phyloP scores from a whole-genome alignment of 2,329 filamentous ascomycete species.

The Arthrobotrys entomopaga region DNA sequence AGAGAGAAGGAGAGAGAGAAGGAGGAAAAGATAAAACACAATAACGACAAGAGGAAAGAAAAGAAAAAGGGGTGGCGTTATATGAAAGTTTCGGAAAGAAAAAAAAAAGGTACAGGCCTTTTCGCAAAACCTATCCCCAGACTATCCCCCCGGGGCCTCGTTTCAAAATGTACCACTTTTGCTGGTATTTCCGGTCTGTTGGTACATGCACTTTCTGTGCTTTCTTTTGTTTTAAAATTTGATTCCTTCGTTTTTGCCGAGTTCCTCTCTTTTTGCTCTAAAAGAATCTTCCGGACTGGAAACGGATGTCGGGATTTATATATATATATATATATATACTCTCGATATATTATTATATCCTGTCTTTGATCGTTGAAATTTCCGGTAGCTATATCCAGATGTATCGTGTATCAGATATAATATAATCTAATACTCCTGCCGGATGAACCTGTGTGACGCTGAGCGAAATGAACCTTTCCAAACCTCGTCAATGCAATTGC shows the following conservation, averaged over 20 bases:
- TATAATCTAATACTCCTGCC: too few relatives aligned
- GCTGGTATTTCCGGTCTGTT: slow-evolving; percentile 28
- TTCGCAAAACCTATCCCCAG: slow-evolving; percentile 14
- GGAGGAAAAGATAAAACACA: not conserved
- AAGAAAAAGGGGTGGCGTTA: not conserved
- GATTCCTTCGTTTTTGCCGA: not conserved
- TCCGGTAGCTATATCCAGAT: too few relatives aligned
- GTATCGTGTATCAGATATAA: not conserved
- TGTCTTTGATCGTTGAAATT: not conserved
- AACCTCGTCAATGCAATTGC: too few relatives aligned
- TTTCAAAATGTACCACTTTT: slow-evolving; percentile 51
- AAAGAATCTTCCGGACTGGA: too few relatives aligned
- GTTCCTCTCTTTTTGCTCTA: not conserved
- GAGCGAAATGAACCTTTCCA: too few relatives aligned
- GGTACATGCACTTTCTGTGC: too few relatives aligned
- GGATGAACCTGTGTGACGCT: too few relatives aligned
- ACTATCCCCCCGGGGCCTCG: not conserved
- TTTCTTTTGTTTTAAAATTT: not conserved
- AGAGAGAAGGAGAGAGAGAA: slow-evolving; percentile 5
- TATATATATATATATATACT: too few relatives aligned
- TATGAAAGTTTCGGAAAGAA: slow-evolving; percentile 1
- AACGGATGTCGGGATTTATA: too few relatives aligned
- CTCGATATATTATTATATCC: not conserved
- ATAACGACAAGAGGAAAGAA: slow-evolving; percentile 1
- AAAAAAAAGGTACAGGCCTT: too few relatives aligned